A percentile compares a stretch with the other conserved stretches of the same genome.
Evolutionary conservation across 805 yeast species (phyloP).

Genomic region (Wickerhamiella nectarea): DNA sequence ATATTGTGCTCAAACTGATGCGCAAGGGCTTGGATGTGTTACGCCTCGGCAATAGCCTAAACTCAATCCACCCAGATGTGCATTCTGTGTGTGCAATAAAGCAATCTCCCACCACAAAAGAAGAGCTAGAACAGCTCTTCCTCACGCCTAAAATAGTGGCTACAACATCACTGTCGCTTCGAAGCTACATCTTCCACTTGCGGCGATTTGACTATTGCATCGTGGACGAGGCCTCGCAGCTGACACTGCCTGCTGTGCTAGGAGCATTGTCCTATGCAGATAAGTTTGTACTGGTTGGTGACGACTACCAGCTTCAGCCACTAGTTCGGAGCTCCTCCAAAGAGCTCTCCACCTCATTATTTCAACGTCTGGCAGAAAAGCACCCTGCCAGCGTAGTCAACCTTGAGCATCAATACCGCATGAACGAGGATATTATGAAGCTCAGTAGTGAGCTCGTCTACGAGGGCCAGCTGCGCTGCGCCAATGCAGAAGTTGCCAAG

Average conservation of each 20-base stretch:
- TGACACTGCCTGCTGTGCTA: constrained; percentile 76
- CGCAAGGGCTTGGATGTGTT: constrained; percentile 38
- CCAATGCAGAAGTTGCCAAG: constrained; percentile 48
- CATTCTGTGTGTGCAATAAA: constrained; percentile 33
- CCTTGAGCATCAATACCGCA: constrained; percentile 73
- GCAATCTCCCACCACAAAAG: constrained; percentile 29
- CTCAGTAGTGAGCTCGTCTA: constrained; percentile 71
- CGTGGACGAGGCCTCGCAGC: constrained; percentile 93
- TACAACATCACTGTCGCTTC: constrained; percentile 70
- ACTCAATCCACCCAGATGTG: constrained; percentile 47
- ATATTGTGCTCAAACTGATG: constrained; percentile 62
- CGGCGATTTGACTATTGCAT: constrained; percentile 79
- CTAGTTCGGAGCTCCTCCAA: constrained; percentile 39
- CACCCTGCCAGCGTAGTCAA: constrained; percentile 69
- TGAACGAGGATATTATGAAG: constrained; percentile 81
- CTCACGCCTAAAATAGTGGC: constrained; percentile 65
- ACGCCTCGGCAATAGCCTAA: constrained; percentile 47
- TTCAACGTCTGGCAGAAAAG: constrained; percentile 54
- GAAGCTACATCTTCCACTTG: constrained; percentile 44
- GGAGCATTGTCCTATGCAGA: constrained; percentile 75
- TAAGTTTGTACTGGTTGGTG: constrained; percentile 87
- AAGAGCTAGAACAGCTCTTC: constrained; percentile 36
- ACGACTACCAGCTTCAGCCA: constrained; percentile 88
- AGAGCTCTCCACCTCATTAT: constrained; percentile 61
- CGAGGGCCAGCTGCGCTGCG: constrained; percentile 64